Conservation (phyloP, 2,329 filamentous ascomycete species). For the Monosporascus cannonballus region DNA sequence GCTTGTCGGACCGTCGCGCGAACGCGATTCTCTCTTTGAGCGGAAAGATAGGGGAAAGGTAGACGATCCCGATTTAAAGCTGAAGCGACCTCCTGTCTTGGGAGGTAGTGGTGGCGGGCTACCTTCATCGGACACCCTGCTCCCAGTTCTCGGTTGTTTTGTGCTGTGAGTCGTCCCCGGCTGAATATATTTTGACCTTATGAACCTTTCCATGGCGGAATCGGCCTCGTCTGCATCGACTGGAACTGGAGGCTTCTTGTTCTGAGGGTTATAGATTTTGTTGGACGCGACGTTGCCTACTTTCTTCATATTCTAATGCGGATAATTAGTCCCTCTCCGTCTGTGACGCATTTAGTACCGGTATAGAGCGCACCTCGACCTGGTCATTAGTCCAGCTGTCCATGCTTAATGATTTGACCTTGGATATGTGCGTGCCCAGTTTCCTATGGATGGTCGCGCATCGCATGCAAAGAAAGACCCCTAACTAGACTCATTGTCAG, state of each 20-base stretch:
- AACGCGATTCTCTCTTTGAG: slow-evolving; percentile 46
- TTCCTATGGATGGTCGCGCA: slow-evolving; percentile 95
- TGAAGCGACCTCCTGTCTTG: slow-evolving; percentile 57
- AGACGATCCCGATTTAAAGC: slow-evolving; percentile 52
- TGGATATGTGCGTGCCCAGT: slow-evolving; percentile 94
- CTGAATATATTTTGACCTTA: slow-evolving; percentile 87
- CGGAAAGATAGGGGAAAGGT: slow-evolving; percentile 59
- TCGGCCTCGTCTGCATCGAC: slow-evolving; percentile 90
- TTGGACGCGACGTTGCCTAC: slow-evolving; percentile 85
- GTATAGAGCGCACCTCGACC: slow-evolving; percentile 67
- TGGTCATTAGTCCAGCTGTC: slow-evolving; percentile 95
- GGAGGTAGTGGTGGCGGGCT: slow-evolving; percentile 56
- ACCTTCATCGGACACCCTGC: slow-evolving; percentile 49
- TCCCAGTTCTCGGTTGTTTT: slow-evolving; percentile 35
- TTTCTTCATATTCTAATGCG: slow-evolving; percentile 78
- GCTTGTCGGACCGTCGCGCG: slow-evolving; percentile 27
- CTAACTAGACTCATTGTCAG: slow-evolving; percentile 53
- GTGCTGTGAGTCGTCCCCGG: slow-evolving; percentile 28
- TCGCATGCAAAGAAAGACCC: slow-evolving; percentile 95
- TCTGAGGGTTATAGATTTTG: slow-evolving; percentile 80
- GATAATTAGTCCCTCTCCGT: slow-evolving; percentile 11
- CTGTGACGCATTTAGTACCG: not conserved
- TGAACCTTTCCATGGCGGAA: slow-evolving; percentile 90
- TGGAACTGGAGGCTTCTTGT: slow-evolving; percentile 75
- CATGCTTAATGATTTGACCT: slow-evolving; percentile 98